These are phyloP conservation scores for Candida glaebosa DNA, from an alignment of 805 yeast species.

Conservation along the genomic window DNA sequence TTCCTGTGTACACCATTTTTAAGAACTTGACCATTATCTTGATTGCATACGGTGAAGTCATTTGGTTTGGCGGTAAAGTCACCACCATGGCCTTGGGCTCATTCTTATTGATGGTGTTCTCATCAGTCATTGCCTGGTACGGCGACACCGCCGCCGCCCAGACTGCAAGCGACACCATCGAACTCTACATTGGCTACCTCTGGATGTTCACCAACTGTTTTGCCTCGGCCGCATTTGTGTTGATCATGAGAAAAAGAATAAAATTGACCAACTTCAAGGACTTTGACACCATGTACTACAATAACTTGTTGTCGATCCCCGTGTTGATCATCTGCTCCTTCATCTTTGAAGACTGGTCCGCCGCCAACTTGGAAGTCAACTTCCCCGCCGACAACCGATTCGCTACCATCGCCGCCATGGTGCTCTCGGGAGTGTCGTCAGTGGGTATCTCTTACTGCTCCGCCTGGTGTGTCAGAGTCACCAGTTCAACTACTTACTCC, in stretches of 20 bases:
- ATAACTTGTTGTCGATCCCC: conserved; percentile 91
- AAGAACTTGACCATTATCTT: conserved; percentile 94
- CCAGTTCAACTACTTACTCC: conserved; percentile 96
- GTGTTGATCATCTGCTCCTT: conserved; percentile 75
- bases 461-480: conserved; percentile 99
- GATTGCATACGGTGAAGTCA: conserved; percentile 96
- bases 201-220: conserved; percentile 98
- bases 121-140: conserved; percentile 93
- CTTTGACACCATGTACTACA: conserved; percentile 97
- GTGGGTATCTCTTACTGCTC: conserved; percentile 98
- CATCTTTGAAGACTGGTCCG: conserved; percentile 88
- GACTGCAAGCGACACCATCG: conserved; percentile 40
- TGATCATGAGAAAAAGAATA: conserved; percentile 96
- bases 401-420: conserved; percentile 75
- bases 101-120: conserved; percentile 86
- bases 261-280: conserved; percentile 96
- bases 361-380: conserved; percentile 68
- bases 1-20: conserved; percentile 97
- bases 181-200: conserved; percentile 71
- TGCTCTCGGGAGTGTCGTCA: conserved; percentile 89
- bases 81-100: conserved; percentile 87
- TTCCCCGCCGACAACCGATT: conserved; percentile 72
- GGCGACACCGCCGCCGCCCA: conserved; percentile 60
- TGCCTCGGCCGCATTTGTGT: conserved; percentile 88
- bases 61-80: conserved; percentile 94